Evolutionary conservation across 495 filamentous ascomycete species (phyloP), one percentile per base, ranked within the genome.

Genomic region (Neurospora sp.): DNA sequence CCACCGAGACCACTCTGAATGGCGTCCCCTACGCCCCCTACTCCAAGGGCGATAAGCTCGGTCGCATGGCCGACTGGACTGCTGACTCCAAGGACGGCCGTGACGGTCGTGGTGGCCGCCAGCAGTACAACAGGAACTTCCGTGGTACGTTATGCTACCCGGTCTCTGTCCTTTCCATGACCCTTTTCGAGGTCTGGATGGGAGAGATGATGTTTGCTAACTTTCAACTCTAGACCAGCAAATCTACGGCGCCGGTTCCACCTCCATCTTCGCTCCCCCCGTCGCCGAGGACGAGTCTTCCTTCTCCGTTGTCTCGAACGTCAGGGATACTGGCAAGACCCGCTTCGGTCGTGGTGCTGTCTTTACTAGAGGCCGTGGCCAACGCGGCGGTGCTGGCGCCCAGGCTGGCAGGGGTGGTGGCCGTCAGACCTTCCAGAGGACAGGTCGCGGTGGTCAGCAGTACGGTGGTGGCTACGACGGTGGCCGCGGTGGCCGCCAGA

Each of bases 61-160:
- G 96, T 70, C 94, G 96, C 75, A 99, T 99, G 96, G 96, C 96
- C 22, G 96, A 99, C 83, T 99, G 96, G 96, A 97, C 94, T 10
- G 80, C 90, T n/a, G 96, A 97, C 75, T 89, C 92, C 75, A 98
- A 97, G 84, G 94, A 97, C 74, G 84, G 87, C 16, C 83, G 91
- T 73, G 89, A 94, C 72, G 89, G 89, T 17, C 86, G 94, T 68
- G 90, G 90, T 68, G 92, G 93, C 69, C 84, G 96, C 77, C 90
- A 93, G 78, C 91, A 93, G 73, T 98, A 97, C 81, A 94, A 96
- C 80, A 85, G 94, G 69, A 94, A 94, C 79, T 97, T 91, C 82
- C 91, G 96, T 87, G 96, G 94, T 97, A 81, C 71, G 85, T 77
- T 61, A 39, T 68, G 12, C 72, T 73, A 38, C 71, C 69, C 8